Evolutionary conservation across 2,329 filamentous ascomycete genomes (phyloP).

Genomic region (Immersiporthe knoxdaviesiana): DNA sequence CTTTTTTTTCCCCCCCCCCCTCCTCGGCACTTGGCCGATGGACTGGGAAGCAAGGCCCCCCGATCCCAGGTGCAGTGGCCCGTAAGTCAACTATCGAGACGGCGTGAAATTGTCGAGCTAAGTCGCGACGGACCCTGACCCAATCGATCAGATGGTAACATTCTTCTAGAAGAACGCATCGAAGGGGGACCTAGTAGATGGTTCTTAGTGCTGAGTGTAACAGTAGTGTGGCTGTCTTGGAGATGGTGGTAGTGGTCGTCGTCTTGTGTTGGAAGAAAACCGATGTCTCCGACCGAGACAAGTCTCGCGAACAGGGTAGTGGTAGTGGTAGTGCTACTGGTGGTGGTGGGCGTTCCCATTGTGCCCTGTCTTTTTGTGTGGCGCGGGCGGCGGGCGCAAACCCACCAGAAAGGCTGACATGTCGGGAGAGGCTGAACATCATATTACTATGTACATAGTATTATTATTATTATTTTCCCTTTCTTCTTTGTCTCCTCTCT

Average conservation of each 20-base stretch:
- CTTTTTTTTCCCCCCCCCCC: too few relatives aligned
- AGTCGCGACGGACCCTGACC: conserved; percentile 5
- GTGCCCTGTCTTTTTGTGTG: too few relatives aligned
- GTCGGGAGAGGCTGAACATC: not conserved
- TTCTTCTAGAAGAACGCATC: conserved; percentile 15
- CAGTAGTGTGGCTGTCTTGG: too few relatives aligned
- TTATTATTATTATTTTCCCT: too few relatives aligned
- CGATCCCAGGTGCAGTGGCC: not conserved
- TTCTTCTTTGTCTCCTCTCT: too few relatives aligned
- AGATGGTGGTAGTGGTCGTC: too few relatives aligned
- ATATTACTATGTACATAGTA: too few relatives aligned
- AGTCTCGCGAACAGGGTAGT: not conserved
- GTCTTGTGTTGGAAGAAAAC: not conserved
- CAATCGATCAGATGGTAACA: not conserved
- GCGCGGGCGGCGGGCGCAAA: not conserved
- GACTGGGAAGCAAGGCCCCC: not conserved
- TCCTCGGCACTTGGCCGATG: not conserved
- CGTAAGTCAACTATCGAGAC: not conserved
- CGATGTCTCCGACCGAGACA: not conserved
- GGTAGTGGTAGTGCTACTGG: too few relatives aligned
- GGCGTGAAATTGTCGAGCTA: not conserved
- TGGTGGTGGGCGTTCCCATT: too few relatives aligned
- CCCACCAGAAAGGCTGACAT: not conserved
- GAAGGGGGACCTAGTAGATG: not conserved
- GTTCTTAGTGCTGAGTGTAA: not conserved